Evolutionary conservation across 225 moss, liverwort and hornwort genomes (phyloP), one percentile per base, ranked within the genome.

Genomic region (Pleurozium schreberi): DNA sequence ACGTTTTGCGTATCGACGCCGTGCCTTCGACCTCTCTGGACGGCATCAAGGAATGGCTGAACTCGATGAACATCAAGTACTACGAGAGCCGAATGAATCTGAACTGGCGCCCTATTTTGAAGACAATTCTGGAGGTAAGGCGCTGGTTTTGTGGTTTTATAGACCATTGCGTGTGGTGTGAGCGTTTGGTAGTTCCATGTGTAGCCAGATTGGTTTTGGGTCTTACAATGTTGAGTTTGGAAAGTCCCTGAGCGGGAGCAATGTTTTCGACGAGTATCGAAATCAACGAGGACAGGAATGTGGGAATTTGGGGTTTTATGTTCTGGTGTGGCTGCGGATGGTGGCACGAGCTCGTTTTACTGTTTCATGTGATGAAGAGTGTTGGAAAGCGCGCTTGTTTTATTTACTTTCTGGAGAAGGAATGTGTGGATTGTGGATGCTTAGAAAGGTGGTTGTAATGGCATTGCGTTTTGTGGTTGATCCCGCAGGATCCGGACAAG

Each of bases 51-150:
- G 99, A 99, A 63, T 99, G 99, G 99, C 92, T 99, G 91, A 99
- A 99, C 90, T 99, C 99, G 76, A 99, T 99, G 99, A 99, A 99
- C 90, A 97, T 99, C 85, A 99, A 99, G 95, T 99, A 99, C 84
- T 99, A 99, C 81, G 99, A 99, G 94, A 97, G 96, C 84, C 94
- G 99, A 86, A 96, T 99, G 98, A 98, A 99, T 85, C 81, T 99
- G 95, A 99, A 99, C 89, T 99, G 98, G 98, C 95, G 98, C 10
- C 98, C 98, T 49, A 99, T 99, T 52, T 66, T 99, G 91, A 99
- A 99, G 92, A 99, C 98, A 0, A 99, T 99, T 53, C 84, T 99
- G 91, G 98, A 99, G 93, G 94, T 94, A 86, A 87, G 91, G 43
- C 21, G 12, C 74, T 5, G 58, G 14, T 33, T 28, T 38, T 21